Conservation (phyloP, 441 rosid species). For the Aquilaria agallochum region DNA sequence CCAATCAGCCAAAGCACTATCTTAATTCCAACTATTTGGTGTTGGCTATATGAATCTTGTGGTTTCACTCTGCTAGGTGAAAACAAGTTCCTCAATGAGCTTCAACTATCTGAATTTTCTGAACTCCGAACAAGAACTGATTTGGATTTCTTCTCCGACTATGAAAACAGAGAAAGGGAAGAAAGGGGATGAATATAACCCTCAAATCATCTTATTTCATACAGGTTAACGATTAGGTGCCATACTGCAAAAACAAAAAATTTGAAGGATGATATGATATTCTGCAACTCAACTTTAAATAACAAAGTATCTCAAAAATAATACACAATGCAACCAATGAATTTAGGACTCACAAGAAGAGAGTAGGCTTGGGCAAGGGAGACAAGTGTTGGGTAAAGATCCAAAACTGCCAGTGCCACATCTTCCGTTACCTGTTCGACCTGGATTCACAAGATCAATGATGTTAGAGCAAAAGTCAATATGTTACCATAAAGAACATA, state of each 20-base stretch:
- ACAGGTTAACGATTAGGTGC: no score
- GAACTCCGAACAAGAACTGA: no score
- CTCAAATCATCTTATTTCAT: no score
- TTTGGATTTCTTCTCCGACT: no score
- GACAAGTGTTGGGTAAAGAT: conserved; percentile 70
- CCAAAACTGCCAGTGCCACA: conserved; percentile 65
- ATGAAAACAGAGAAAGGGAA: no score
- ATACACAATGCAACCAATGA: conserved; percentile 1
- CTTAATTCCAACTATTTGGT: no score
- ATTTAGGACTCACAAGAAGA: conserved; percentile 59
- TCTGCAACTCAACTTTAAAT: neutral
- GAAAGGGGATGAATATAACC: no score
- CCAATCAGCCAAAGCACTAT: neutral
- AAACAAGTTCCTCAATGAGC: no score
- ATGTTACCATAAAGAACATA: neutral
- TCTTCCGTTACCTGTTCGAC: conserved; percentile 91
- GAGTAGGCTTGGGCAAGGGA: conserved; percentile 86
- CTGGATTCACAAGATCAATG: conserved; percentile 34
- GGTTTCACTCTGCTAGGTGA: no score
- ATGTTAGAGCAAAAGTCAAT: conserved; percentile 4
- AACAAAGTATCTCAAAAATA: neutral
- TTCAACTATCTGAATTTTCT: no score
- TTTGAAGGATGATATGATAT: neutral
- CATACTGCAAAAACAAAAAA: neutral
- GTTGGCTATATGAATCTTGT: no score